These are phyloP conservation scores for Cercospora berteroae DNA, from an alignment of 2,329 filamentous ascomycete species.

Conservation along the genomic window DNA sequence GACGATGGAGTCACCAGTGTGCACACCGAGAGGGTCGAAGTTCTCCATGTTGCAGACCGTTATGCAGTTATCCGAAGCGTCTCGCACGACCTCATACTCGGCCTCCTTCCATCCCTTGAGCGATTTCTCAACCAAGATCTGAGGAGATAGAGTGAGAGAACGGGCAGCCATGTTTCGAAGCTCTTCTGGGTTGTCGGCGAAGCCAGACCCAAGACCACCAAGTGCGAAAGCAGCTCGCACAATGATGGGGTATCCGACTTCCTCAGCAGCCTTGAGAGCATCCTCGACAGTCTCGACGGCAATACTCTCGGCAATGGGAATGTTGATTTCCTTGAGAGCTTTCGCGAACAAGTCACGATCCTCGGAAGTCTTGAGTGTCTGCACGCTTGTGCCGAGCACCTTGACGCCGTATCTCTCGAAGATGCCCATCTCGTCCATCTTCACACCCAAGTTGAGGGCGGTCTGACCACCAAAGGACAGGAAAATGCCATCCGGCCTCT, in stretches of 20 bases:
- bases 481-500: slow-evolving; percentile 94
- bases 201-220: slow-evolving; percentile 92
- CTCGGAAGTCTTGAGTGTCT: slow-evolving; percentile 90
- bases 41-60: slow-evolving; percentile 99
- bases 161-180: slow-evolving; percentile 89
- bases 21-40: slow-evolving; percentile 95
- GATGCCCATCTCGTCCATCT: slow-evolving; percentile 94
- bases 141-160: slow-evolving; percentile 87
- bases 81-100: slow-evolving; percentile 96
- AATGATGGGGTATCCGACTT: slow-evolving; percentile 94
- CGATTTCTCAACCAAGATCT: slow-evolving; percentile 97
- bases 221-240: slow-evolving; percentile 95
- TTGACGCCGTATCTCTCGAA: slow-evolving; percentile 95
- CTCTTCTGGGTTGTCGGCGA: slow-evolving; percentile 91
- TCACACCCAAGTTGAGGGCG: slow-evolving; percentile 90
- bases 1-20: slow-evolving; percentile 98
- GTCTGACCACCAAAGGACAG: slow-evolving; percentile 97
- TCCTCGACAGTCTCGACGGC: slow-evolving; percentile 90
- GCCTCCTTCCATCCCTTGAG: slow-evolving; percentile 99
- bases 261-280: slow-evolving; percentile 79
- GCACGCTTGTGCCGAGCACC: slow-evolving; percentile 91
- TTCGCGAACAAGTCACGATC: slow-evolving; percentile 95
- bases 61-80: slow-evolving; percentile 97
- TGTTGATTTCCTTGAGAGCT: slow-evolving; percentile 94
- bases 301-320: slow-evolving; percentile 94